Percentiles rank a stretch among this genome's conserved stretches.
phyloP scores from a whole-genome alignment of 108 stramenopile species.

The Cyclotella sp. region DNA sequence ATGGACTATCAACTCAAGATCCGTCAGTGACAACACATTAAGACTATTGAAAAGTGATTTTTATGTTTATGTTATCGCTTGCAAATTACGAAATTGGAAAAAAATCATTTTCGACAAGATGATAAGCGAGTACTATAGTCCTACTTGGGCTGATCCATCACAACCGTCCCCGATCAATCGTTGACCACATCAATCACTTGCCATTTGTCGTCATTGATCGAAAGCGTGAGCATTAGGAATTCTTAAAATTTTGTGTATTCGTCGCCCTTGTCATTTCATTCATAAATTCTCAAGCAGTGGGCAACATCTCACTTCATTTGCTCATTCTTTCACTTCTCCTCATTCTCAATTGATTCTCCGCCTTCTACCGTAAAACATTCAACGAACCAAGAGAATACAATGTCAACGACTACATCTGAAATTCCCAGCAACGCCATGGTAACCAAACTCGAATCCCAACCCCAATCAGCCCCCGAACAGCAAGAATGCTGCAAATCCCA shows the following conservation, averaged over 20 bases:
- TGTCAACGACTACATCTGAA: slow-evolving; percentile 37
- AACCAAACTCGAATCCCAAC: slow-evolving; percentile 25
- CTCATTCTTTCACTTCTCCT: background rate
- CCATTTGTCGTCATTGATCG: slow-evolving; percentile 6
- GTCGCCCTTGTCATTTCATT: background rate
- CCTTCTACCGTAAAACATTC: background rate
- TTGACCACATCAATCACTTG: background rate
- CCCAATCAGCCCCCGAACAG: slow-evolving; percentile 9
- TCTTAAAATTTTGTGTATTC: background rate
- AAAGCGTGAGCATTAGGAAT: background rate
- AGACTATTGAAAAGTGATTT: background rate
- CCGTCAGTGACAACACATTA: background rate
- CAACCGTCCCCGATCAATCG: background rate
- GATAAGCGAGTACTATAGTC: background rate
- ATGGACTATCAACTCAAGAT: background rate
- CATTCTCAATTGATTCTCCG: background rate
- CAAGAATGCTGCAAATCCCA: slow-evolving; percentile 17
- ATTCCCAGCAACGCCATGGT: slow-evolving; percentile 22
- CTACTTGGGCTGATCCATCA: slow-evolving; percentile 11
- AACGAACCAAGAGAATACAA: background rate
- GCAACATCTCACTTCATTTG: background rate
- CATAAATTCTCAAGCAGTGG: slow-evolving; percentile 3
- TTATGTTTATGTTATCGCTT: background rate
- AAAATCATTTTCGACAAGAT: background rate
- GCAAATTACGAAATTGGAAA: background rate